A percentile compares a stretch with the other conserved stretches of the same genome.
These are phyloP conservation scores for Alectoria sarmentosa DNA, from an alignment of 495 filamentous ascomycete genomes.

Conservation along the genomic window DNA sequence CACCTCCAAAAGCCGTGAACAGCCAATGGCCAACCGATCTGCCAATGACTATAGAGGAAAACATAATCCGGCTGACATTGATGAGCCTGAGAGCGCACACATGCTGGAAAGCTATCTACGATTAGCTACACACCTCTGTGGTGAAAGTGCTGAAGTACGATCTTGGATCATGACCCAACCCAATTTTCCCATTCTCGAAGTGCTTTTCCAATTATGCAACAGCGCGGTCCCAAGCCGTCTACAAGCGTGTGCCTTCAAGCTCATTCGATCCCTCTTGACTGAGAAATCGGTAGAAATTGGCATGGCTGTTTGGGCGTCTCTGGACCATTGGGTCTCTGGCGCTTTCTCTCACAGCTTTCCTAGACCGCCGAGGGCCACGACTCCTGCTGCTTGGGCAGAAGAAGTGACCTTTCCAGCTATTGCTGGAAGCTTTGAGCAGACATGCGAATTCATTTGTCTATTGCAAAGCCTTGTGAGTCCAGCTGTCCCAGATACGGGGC, in stretches of 20 bases:
- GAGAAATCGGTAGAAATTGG: slow-evolving; percentile 53
- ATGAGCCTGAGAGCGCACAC: slow-evolving; percentile 75
- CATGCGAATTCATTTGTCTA: slow-evolving; percentile 71
- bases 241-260: slow-evolving; percentile 67
- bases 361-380: slow-evolving; percentile 33
- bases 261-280: slow-evolving; percentile 59
- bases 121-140: slow-evolving; percentile 70
- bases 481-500: slow-evolving; percentile 43
- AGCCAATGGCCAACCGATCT: slow-evolving; percentile 47
- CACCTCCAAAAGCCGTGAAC: slow-evolving; percentile 58
- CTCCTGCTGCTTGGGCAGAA: slow-evolving; percentile 43
- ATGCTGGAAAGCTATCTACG: slow-evolving; percentile 93
- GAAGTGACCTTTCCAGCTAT: slow-evolving; percentile 51
- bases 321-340: slow-evolving; percentile 68
- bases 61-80: slow-evolving; percentile 58
- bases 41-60: slow-evolving; percentile 52
- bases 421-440: slow-evolving; percentile 65
- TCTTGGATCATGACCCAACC: slow-evolving; percentile 60
- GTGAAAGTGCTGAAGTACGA: slow-evolving; percentile 59
- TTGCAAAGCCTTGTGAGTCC: slow-evolving; percentile 62
- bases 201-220: slow-evolving; percentile 62
- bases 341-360: slow-evolving; percentile 37
- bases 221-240: slow-evolving; percentile 63
- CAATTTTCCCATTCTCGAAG: slow-evolving; percentile 53
- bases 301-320: slow-evolving; percentile 57